Conservation (phyloP, 441 rosid species). For the Corymbia calophylla region DNA sequence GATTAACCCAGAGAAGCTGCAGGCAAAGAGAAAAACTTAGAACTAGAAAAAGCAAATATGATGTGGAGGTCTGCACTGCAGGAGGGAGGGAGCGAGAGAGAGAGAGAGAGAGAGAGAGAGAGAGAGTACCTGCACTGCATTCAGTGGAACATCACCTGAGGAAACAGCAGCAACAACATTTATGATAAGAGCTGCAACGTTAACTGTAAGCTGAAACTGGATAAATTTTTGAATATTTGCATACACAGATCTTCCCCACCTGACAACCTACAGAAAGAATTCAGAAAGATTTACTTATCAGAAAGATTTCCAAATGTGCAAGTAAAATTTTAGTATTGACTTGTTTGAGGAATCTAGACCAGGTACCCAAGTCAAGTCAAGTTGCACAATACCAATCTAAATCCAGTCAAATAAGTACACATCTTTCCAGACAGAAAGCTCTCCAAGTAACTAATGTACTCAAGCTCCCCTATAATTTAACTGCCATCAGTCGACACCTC, state of each 20-base stretch:
- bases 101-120: neutral
- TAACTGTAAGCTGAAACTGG: slow-evolving; percentile 98
- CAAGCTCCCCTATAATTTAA: neutral
- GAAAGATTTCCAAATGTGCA: neutral
- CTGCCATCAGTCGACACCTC: neutral
- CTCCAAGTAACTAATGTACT: neutral
- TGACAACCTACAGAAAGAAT: slow-evolving; percentile 55
- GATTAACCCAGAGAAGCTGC: slow-evolving; percentile 99
- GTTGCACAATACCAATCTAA: neutral
- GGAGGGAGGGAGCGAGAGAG: neutral
- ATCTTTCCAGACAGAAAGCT: neutral
- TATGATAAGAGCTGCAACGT: slow-evolving; percentile 90
- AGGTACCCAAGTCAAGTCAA: neutral
- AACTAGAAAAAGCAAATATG: neutral
- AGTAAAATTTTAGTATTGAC: neutral
- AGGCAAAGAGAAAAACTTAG: neutral
- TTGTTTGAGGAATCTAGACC: neutral
- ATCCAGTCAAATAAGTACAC: neutral
- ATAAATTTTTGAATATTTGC: slow-evolving; percentile 99
- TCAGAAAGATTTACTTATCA: neutral
- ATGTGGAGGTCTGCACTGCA: neutral
- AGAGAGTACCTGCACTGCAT: slow-evolving; percentile 88
- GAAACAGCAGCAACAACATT: slow-evolving; percentile 95
- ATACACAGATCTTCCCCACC: slow-evolving; percentile 98
- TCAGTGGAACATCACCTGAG: slow-evolving; percentile 91